Conservation (phyloP, 306 rosid genomes). For the Psophocarpus tetragonolobus region DNA sequence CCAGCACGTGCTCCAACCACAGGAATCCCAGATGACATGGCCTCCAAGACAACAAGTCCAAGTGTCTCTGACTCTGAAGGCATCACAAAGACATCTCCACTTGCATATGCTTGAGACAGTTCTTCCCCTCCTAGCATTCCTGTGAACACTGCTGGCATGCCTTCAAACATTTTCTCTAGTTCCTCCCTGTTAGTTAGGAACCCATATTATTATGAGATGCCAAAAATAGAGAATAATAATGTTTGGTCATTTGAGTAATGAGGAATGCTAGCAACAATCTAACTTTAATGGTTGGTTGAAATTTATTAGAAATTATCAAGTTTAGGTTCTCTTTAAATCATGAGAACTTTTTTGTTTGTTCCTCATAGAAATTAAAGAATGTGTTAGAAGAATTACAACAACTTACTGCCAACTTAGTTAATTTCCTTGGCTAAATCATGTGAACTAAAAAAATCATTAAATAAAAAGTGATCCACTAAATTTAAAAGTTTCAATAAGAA, state of each 20-base stretch:
- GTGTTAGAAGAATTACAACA: too few relatives aligned
- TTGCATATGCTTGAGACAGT: slow-evolving; percentile 90
- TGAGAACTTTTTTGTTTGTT: too few relatives aligned
- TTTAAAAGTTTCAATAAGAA: too few relatives aligned
- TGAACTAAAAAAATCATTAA: too few relatives aligned
- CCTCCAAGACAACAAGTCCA: slow-evolving; percentile 89
- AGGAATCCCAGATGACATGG: slow-evolving; percentile 93
- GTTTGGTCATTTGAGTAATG: not conserved
- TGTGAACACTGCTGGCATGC: slow-evolving; percentile 93
- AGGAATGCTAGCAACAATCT: too few relatives aligned
- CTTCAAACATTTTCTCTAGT: slow-evolving; percentile 79
- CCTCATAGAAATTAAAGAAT: too few relatives aligned
- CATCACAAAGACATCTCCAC: slow-evolving; percentile 92
- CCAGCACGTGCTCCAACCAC: slow-evolving; percentile 97
- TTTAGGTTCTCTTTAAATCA: too few relatives aligned
- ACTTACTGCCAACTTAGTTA: too few relatives aligned
- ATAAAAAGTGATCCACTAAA: too few relatives aligned
- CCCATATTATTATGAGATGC: not conserved
- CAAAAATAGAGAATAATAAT: not conserved
- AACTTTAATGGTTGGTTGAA: too few relatives aligned
- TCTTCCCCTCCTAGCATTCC: slow-evolving; percentile 98
- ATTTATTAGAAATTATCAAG: too few relatives aligned
- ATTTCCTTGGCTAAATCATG: too few relatives aligned
- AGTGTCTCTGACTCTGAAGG: slow-evolving; percentile 98
- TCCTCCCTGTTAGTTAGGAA: slow-evolving; percentile 67